A percentile compares a stretch with the other conserved stretches of the same genome.
Conservation (phyloP, 2,329 filamentous ascomycete genomes). For the Spiromastix sp. region DNA sequence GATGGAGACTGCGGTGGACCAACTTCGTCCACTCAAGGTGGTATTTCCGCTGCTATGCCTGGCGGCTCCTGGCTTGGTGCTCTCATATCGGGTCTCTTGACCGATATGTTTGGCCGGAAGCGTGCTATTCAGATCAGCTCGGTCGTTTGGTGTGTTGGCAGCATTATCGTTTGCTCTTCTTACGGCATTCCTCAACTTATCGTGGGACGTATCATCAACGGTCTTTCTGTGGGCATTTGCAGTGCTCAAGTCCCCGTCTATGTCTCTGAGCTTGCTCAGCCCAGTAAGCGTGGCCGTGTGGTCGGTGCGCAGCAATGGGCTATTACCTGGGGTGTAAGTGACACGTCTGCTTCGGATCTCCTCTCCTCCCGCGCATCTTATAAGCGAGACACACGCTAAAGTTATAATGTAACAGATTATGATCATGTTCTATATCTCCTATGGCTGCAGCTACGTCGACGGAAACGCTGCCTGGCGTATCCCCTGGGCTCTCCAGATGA, state of each 20-base stretch:
- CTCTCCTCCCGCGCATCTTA: not conserved
- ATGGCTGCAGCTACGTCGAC: slow-evolving; percentile 51
- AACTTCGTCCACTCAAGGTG: slow-evolving; percentile 46
- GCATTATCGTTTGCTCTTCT: slow-evolving; percentile 51
- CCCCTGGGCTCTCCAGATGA: slow-evolving; percentile 55
- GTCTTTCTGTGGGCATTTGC: slow-evolving; percentile 32
- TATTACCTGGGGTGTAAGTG: slow-evolving; percentile 34
- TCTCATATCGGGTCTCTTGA: slow-evolving; percentile 43
- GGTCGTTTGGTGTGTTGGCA: slow-evolving; percentile 44
- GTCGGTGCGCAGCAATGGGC: slow-evolving; percentile 34
- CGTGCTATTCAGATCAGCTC: slow-evolving; percentile 43
- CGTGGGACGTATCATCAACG: slow-evolving; percentile 32
- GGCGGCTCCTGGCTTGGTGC: slow-evolving; percentile 59
- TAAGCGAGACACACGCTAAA: too few species aligned
- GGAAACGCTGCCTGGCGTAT: slow-evolving; percentile 48
- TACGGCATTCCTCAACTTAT: slow-evolving; percentile 53
- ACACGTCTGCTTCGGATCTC: not conserved
- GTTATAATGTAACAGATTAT: too few species aligned
- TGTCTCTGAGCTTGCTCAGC: slow-evolving; percentile 29
- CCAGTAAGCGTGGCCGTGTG: slow-evolving; percentile 32
- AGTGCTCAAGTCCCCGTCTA: slow-evolving; percentile 34
- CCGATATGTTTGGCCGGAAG: slow-evolving; percentile 46
- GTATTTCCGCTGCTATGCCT: slow-evolving; percentile 63
- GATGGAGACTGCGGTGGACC: slow-evolving; percentile 38
- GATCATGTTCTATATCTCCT: too few species aligned